These are phyloP conservation scores for Talaromyces ruber DNA, from an alignment of 495 filamentous ascomycete species.

Conservation along the genomic window DNA sequence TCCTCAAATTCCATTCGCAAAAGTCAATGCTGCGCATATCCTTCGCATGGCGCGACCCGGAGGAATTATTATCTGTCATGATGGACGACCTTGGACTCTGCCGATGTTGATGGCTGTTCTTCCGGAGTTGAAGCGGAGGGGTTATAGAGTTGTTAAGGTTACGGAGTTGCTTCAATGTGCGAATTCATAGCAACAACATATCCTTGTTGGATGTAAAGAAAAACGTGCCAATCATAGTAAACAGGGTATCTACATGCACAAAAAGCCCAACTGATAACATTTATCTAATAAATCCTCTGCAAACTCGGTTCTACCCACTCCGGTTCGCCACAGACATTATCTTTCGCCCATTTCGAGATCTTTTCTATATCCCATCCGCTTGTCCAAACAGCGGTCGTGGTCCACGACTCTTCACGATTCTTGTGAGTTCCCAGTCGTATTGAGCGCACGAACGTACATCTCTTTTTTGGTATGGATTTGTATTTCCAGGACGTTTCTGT, in stretches of 20 bases:
- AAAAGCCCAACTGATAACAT: neutral
- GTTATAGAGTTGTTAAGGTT: constrained; percentile 62
- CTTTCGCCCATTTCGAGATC: constrained; percentile 15
- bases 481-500: constrained; percentile 3
- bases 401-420: constrained; percentile 9
- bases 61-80: constrained; percentile 74
- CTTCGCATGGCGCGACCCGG: constrained; percentile 69
- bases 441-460: constrained; percentile 19
- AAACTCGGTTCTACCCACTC: constrained; percentile 25
- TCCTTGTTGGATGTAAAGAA: neutral
- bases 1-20: constrained; percentile 58
- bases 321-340: constrained; percentile 12
- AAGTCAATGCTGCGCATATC: constrained; percentile 70
- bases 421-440: constrained; percentile 17
- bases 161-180: constrained; percentile 44
- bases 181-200: neutral
- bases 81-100: constrained; percentile 67
- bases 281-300: constrained; percentile 14
- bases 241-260: neutral
- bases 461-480: neutral
- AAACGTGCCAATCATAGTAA: neutral
- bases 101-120: constrained; percentile 66
- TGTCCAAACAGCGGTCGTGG: constrained; percentile 8
- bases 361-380: constrained; percentile 24
- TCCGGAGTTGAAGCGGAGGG: constrained; percentile 55